Evolutionary conservation across 208 protist species (phyloP), one percentile per base, ranked within the genome.

Genomic region (Porcisia deanei): DNA sequence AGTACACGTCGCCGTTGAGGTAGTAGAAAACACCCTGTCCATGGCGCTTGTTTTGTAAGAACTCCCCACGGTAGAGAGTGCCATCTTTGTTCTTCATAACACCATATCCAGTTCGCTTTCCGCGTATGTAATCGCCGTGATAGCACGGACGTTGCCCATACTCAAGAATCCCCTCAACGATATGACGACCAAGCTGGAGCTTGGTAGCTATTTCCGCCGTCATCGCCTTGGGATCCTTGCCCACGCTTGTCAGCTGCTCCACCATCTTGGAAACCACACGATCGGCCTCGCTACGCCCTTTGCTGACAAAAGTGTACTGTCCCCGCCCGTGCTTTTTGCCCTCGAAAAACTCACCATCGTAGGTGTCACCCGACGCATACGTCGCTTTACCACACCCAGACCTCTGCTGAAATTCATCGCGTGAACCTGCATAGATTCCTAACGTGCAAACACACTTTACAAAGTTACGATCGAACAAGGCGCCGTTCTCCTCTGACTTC

Each of bases 1-100:
- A 95, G 75, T 92, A 98, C 25, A 96, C 89, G 67, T 98, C 94
- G 37, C 94, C 94, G 75, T 98, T 98, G 37, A 96, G 66, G 85
- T 95, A 98, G 80, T 96, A 98, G 58, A 95, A 96, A 54, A 97
- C 93, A n/a, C 94, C 94, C 54, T 96, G 87, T 7, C 94, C 94
- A 20, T 97, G 82, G 3, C 94, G 87, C 71, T 95, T 96, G 79
- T 96, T 96, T 57, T 96, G 90, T 16, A 93, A 64, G 73, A 96
- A 96, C 37, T 97, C 94, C n/a, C 94, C 94, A 74, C 96, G 94
- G 86, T 97, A 97, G 22, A 97, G 52, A 14, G 94, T 94, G 14
- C 85, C 90, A 59, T 97, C 94, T 67, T 96, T 96, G 83, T 95
- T 94, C 63, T 96, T 97, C 92, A 97, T 96, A 18, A 96, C 82